Base-by-base conservation (phyloP, 306 rosid genomes). In the Citrullus amarus region DNA sequence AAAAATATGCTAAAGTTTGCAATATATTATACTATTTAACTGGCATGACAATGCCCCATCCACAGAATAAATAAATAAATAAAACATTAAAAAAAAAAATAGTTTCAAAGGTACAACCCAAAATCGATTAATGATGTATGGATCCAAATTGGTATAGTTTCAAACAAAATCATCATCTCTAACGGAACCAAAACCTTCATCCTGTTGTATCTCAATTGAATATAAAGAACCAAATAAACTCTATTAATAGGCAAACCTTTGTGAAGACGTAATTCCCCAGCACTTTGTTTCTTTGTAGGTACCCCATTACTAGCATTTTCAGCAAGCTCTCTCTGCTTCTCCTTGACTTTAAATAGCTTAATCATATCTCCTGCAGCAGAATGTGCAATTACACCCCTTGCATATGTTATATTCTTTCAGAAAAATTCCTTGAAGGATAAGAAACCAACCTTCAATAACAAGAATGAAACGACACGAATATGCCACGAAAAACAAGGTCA, bases 181-280 rank as follows among this genome's bases (percentile, higher is more conserved):
- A 46, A 18, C 14, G 16, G 9, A 54, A 68, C 7, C 9, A 18
- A 68, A 67, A 11, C 6, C 11, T 41, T 68, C 75, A 68, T 28
- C 48, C 3, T 8, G 43, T 39, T 39, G 50, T 32, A 39, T 67
- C 74, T 67, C 74, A 67, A 41, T 41, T 41, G 32, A 41, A 68
- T 9, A 41, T 9, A 36, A 32, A 46, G 81, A 75, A 83, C 41
- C 4, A 17, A 9, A 43, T 16, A 22, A 78, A 48, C 50, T 20
- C 18, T 44, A 12, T 9, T 43, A 30, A 80, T 28, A 44, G 22
- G 79, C 60, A 18, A 75, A 92, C 98, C 98, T 92, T 87, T 92
- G 81, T 93, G 93, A 84, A 93, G 97, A 81, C 97, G 98, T 87
- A 93, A 78, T 79, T 93, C 97, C 73, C 98, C 98, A 76, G 98